Evolutionary conservation across 129 eudicot species (phyloP), one percentile per base, ranked within the genome.

Genomic region (Artemisia tridentata): DNA sequence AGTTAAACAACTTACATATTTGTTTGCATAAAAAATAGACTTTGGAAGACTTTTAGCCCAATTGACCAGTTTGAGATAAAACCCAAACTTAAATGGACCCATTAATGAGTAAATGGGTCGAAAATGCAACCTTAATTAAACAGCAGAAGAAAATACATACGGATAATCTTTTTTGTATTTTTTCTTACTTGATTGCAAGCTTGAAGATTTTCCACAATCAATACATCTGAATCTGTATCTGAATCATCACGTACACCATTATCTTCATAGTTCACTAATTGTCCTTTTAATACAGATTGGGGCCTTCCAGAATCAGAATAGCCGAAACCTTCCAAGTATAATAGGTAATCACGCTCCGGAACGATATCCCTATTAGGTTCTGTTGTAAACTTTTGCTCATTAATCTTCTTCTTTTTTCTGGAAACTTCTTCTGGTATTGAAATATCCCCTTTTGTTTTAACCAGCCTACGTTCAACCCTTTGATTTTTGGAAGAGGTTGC

Each of bases 151-250:
- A n/a, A 62, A 45, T 38, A 70, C 76, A 9, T 50, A 70, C 76
- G 19, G 76, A 53, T 77, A 57, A 23, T 6, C 27, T 48, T 16
- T 56, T 54, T 69, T 68, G 31, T 61, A 52, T 61, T 46, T 55
- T 64, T 60, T 77, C 46, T 41, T 41, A 19, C 72, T 62, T 77
- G 59, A 41, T 51, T 38, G 41, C 64, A 54, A 38, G 52, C 23
- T 45, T 13, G 76, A 62, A 15, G 43, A 50, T 63, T 17, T 62
- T 77, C 76, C 76, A 74, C 63, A 53, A 77, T 72, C 76, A 43
- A 29, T 69, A 63, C 17, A 60, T 77, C 76, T 19, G 76, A 49
- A 61, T 77, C 76, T 31, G 81, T 68, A 67, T 19, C 29, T 21
- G 66, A 53, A 51, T 7, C 13, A 51, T 11, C 9, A 34, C 41